These are phyloP conservation scores for Chytriomyces sp. DNA, from an alignment of 192 early-diverging fungal species.

Conservation along the genomic window DNA sequence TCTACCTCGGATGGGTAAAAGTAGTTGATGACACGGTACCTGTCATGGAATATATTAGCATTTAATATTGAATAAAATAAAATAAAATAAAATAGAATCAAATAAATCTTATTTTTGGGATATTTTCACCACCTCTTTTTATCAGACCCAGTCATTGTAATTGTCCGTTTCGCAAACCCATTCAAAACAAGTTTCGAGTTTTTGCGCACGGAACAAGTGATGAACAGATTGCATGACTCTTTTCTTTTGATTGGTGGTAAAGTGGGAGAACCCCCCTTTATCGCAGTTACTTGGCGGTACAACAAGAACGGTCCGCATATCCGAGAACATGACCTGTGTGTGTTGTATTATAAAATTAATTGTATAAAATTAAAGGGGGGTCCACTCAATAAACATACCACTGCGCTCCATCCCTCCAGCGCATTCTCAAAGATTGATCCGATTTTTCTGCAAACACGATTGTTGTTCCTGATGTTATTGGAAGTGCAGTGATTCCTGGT, in stretches of 20 bases:
- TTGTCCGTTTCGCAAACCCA: not conserved
- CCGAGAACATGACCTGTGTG: not conserved
- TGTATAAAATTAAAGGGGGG: too few species aligned
- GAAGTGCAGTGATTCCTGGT: not conserved
- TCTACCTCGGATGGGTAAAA: not conserved
- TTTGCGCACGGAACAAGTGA: not conserved
- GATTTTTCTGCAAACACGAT: slow-evolving; percentile 1
- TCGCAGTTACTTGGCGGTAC: not conserved
- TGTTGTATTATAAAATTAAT: too few species aligned
- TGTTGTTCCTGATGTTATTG: not conserved
- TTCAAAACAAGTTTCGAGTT: not conserved
- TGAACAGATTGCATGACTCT: not conserved
- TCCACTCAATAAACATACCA: too few species aligned
- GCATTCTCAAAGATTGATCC: not conserved
- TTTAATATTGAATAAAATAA: not conserved
- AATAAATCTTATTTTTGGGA: not conserved
- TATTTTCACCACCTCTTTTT: not conserved
- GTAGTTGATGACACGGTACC: not conserved
- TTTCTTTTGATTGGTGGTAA: not conserved
- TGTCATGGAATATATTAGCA: too few species aligned
- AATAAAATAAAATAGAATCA: not conserved
- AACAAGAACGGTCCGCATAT: not conserved
- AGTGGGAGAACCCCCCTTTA: not conserved
- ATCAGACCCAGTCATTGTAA: not conserved
- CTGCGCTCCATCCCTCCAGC: slow-evolving; percentile 2